Percentiles rank a stretch among this genome's conserved stretches.
These are phyloP conservation scores for Plectranthus barbatus DNA, from an alignment of 257 asterid species.

Conservation along the genomic window DNA sequence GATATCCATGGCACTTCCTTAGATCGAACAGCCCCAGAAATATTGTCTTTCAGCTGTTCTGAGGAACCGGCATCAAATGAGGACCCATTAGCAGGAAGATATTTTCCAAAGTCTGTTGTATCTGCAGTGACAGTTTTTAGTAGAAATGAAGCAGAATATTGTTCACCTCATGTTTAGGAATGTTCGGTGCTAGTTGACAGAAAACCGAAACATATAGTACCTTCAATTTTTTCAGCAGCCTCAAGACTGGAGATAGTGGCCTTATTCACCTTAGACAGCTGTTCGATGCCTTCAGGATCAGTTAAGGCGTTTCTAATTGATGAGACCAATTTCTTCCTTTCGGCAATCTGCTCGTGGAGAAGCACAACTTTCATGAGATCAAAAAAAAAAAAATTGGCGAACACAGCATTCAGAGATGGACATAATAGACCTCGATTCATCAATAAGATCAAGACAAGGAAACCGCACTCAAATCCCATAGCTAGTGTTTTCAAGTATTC, in stretches of 20 bases:
- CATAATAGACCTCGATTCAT: neutral
- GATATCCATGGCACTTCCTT: constrained; percentile 25
- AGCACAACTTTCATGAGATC: neutral
- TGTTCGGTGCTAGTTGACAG: constrained; percentile 1
- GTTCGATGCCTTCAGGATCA: constrained; percentile 31
- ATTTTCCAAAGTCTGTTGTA: constrained; percentile 27
- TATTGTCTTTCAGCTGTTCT: constrained; percentile 14
- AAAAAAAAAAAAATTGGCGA: neutral
- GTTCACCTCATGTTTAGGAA: constrained; percentile 12
- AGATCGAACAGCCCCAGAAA: constrained; percentile 18
- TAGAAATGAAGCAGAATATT: constrained; percentile 13
- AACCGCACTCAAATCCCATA: neutral
- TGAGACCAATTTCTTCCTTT: constrained; percentile 71
- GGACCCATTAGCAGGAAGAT: constrained; percentile 14
- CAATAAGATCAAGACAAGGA: neutral
- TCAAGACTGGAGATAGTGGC: constrained; percentile 19
- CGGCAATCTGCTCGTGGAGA: constrained; percentile 52
- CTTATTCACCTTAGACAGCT: constrained; percentile 21
- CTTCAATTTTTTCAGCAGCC: constrained; percentile 24
- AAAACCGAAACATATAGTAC: too few species aligned
- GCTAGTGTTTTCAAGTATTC: neutral
- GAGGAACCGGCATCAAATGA: constrained; percentile 19
- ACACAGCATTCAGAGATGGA: neutral
- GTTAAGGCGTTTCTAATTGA: constrained; percentile 55
- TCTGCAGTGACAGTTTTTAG: constrained; percentile 25